These are phyloP conservation scores for Agarophyton chilense DNA, from an alignment of 23 red algal species.

Conservation along the genomic window DNA sequence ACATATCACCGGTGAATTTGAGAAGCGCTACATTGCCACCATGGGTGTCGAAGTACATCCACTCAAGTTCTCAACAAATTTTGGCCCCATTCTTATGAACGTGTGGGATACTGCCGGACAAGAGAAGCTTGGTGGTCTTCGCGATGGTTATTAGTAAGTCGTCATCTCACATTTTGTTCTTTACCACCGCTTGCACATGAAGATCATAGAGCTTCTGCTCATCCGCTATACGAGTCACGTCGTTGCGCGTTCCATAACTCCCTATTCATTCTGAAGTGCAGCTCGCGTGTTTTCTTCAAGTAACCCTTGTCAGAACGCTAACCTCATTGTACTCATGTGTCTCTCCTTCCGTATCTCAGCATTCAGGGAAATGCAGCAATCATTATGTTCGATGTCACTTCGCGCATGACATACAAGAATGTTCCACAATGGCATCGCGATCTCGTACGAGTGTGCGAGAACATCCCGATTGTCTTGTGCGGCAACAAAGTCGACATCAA, in stretches of 20 bases:
- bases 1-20: constrained; percentile 97
- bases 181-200: not conserved
- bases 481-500: constrained; percentile 99
- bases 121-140: constrained; percentile 98
- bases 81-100: constrained; percentile 96
- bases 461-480: constrained; percentile 98
- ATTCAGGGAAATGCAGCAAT: constrained; percentile 98
- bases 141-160: constrained; percentile 99
- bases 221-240: constrained; percentile 13
- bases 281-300: not conserved
- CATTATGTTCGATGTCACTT: constrained; percentile 99
- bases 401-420: constrained; percentile 98
- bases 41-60: constrained; percentile 99
- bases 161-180: not conserved
- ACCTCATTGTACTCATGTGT: not conserved
- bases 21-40: constrained; percentile 97
- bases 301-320: not conserved
- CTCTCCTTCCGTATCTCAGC: constrained; percentile 4
- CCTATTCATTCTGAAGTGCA: constrained; percentile 77
- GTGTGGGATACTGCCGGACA: constrained; percentile 99
- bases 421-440: constrained; percentile 99
- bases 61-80: constrained; percentile 97
- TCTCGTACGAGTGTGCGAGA: constrained; percentile 98
- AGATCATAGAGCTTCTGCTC: not conserved
- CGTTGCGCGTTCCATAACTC: constrained; percentile 27